Base-by-base conservation (phyloP, 2,329 filamentous ascomycete species). In the Aquanectria penicillioides region DNA sequence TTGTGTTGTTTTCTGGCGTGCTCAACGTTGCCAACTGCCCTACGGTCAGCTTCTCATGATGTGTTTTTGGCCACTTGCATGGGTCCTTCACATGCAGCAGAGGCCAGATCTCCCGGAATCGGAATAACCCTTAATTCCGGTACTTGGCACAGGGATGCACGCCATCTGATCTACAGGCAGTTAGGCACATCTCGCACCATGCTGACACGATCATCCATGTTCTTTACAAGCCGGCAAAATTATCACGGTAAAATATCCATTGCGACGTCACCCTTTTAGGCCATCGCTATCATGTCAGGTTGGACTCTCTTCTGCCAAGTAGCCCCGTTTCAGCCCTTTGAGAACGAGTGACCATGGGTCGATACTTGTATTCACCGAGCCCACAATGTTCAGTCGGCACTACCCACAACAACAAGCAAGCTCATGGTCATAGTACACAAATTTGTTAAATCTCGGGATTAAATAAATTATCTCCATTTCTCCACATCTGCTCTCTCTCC, bases 1-100 rank as follows among this genome's bases (percentile, higher is more conserved):
- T 59, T 12, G n/a, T 20, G 41, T 79, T 75, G 56, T 18, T 41
- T 78, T 75, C 59, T 76, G 25, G 26, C 17, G 25, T 41, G 28
- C 11, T 12, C 48, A 49, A 38, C 44, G 57, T 60, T 56, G 36
- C 55, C 29, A 44, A 48, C 29, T 57, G 50, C 56, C 43, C 44
- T 50, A 55, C 48, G n/a, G 40, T 15, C 13, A 43, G 20, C 43
- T 46, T 61, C 40, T 58, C 66, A 68, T 66, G 61, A 70, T 69
- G 65, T 54, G 58, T 52, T 60, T 55, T 47, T 31, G 31, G 37
- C 22, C 20, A 41, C n/a, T 11, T 33, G 26, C 28, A 47, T 46
- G 31, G 38, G 40, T n/a, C 10, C 34, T 44, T 61, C 59, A 63
- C 57, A 69, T 69, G 58, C 51, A n/a, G n/a, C n/a, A 61, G 26